A percentile compares a stretch with the other conserved stretches of the same genome.
Conservation (phyloP, 2,329 filamentous ascomycete genomes). For the Macrophomina phaseolina region DNA sequence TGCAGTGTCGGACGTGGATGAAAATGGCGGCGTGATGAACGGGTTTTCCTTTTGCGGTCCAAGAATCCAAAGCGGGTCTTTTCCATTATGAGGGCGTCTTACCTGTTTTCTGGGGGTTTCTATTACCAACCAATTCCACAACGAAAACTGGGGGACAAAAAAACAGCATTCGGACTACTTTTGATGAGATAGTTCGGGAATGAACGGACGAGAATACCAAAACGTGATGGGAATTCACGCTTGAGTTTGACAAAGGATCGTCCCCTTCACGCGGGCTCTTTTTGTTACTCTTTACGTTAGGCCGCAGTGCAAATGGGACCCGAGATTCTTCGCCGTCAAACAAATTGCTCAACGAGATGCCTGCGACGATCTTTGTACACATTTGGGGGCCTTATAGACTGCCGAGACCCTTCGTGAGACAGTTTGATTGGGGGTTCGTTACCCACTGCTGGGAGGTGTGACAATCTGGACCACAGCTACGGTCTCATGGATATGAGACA, state of each 20-base stretch:
- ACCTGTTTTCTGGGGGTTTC: constrained; percentile 7
- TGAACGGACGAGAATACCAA: constrained; percentile 24
- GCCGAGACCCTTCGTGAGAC: not conserved
- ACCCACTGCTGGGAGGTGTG: not conserved
- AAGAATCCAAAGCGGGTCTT: constrained; percentile 26
- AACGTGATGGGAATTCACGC: constrained; percentile 21
- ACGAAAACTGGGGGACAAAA: constrained; percentile 14
- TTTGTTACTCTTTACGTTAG: constrained; percentile 7
- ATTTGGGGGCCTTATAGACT: not conserved
- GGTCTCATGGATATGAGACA: not conserved
- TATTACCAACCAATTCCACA: not conserved
- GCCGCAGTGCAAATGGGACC: constrained; percentile 7
- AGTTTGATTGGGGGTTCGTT: not conserved
- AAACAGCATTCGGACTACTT: constrained; percentile 13
- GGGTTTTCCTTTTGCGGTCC: constrained; percentile 22
- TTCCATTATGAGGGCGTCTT: constrained; percentile 23
- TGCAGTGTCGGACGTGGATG: constrained; percentile 10
- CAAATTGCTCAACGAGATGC: not conserved
- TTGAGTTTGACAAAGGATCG: constrained; percentile 10
- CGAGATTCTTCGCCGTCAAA: constrained; percentile 11
- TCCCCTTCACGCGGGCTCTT: not conserved
- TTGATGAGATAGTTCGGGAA: constrained; percentile 15
- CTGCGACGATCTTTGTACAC: not conserved
- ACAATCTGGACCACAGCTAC: not conserved
- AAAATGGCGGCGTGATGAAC: constrained; percentile 26